A percentile compares a stretch with the other conserved stretches of the same genome.
phyloP scores from a whole-genome alignment of 257 asterid genomes.

The Hygrophila difformis region DNA sequence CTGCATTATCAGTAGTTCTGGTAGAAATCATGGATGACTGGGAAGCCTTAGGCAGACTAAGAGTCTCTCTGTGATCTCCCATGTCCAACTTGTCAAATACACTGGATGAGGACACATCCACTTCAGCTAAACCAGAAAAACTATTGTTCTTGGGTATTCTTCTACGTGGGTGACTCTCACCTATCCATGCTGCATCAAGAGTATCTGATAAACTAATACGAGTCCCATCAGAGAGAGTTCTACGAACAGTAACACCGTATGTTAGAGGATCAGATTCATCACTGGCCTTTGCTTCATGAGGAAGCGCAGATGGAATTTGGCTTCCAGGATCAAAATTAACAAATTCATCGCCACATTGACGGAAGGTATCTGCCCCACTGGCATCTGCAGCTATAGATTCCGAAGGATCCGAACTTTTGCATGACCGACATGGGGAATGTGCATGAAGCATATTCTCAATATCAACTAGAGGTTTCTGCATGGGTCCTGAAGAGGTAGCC shows the following conservation, averaged over 20 bases:
- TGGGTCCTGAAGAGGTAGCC: slow-evolving; percentile 25
- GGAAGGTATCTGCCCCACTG: slow-evolving; percentile 19
- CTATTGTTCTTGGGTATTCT: slow-evolving; percentile 28
- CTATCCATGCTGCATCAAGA: slow-evolving; percentile 92
- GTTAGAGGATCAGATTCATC: slow-evolving; percentile 31
- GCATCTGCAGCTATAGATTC: slow-evolving; percentile 26
- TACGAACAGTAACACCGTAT: slow-evolving; percentile 32
- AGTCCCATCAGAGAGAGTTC: slow-evolving; percentile 54
- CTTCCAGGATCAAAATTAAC: slow-evolving; percentile 18
- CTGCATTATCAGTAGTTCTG: slow-evolving; percentile 43
- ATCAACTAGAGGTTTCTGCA: slow-evolving; percentile 22
- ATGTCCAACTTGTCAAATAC: slow-evolving; percentile 34
- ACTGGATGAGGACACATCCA: slow-evolving; percentile 28
- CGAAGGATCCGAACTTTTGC: slow-evolving; percentile 14
- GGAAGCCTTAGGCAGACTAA: slow-evolving; percentile 21
- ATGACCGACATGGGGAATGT: slow-evolving; percentile 21
- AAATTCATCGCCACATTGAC: slow-evolving; percentile 19
- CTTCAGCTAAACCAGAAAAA: slow-evolving; percentile 29
- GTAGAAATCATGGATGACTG: slow-evolving; percentile 28
- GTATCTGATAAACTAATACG: slow-evolving; percentile 67
- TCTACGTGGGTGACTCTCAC: slow-evolving; percentile 41
- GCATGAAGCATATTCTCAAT: slow-evolving; percentile 24
- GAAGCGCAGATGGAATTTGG: slow-evolving; percentile 19
- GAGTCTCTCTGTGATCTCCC: slow-evolving; percentile 43
- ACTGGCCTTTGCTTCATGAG: slow-evolving; percentile 26